Evolutionary conservation across 306 rosid species (phyloP).

Genomic region (Gillenia trifoliata): DNA sequence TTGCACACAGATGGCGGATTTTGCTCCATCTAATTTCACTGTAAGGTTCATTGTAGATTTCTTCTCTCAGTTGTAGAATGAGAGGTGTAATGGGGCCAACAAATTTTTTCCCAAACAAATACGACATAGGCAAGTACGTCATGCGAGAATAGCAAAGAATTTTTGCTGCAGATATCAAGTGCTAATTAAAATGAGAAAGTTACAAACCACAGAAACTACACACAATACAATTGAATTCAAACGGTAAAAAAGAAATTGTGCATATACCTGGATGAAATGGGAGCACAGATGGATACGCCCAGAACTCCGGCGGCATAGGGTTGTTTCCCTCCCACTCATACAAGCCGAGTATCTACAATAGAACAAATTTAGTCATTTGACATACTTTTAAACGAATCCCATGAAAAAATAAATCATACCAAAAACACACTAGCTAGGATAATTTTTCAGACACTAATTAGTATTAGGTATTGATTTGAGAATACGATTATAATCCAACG

Average conservation of each 20-base stretch:
- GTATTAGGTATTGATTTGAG: too few relatives aligned
- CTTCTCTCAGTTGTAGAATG: constrained; percentile 48
- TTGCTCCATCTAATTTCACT: constrained; percentile 47
- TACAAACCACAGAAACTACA: not conserved
- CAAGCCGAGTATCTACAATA: constrained; percentile 54
- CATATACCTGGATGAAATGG: constrained; percentile 71
- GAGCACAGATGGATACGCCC: constrained; percentile 63
- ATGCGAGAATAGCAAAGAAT: constrained; percentile 67
- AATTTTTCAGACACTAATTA: too few relatives aligned
- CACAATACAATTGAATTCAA: not conserved
- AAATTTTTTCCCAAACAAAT: constrained; percentile 57
- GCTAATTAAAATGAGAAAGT: not conserved
- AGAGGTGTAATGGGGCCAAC: constrained; percentile 72
- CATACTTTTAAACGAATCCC: too few relatives aligned
- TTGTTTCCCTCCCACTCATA: constrained; percentile 78
- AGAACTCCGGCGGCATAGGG: constrained; percentile 89
- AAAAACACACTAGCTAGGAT: too few relatives aligned
- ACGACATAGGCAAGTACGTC: constrained; percentile 68
- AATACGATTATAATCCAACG: too few relatives aligned
- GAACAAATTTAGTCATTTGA: not conserved
- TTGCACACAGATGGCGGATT: constrained; percentile 53
- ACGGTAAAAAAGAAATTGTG: not conserved
- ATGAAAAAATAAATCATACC: too few relatives aligned
- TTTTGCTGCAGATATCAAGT: constrained; percentile 40
- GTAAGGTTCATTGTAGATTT: constrained; percentile 40